Evolutionary conservation across 257 asterid genomes (phyloP), one percentile per base, ranked within the genome.

Genomic region (Nicotiana knightiana): DNA sequence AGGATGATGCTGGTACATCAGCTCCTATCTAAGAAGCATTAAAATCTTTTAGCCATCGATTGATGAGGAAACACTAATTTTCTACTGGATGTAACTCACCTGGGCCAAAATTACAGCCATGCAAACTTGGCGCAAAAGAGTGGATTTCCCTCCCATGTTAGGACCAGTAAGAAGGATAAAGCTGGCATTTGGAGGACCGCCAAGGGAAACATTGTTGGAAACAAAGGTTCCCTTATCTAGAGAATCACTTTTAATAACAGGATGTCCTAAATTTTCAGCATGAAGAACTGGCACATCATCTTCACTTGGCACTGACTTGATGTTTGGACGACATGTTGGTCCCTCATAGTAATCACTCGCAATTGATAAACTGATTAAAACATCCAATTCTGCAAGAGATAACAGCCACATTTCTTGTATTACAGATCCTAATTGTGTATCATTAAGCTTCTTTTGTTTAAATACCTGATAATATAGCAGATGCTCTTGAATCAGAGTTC

Each of bases 121-220:
- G 89, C 99, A 96, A 85, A 94, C 87, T 89, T 96, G 99, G 61
- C 99, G 98, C 67, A 94, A 89, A 87, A 96, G 97, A 35, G 99
- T 96, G 71, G 98, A 96, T 86, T 96, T 96, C 80, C 99, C 99
- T 76, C 99, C 99, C 99, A 96, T 96, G 91, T 96, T 96, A 83
- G 99, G 98, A 71, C 99, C 98, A 71, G 97, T 96, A 71, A 96
- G 97, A 85, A 96, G 93, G 88, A 94, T 89, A 88, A 94, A 94
- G 83, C 90, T 86, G 75, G 98, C 89, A 76, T 89, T 85, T 81
- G 83, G 88, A 81, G 94, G 88, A 85, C 97, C 97, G 61, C 98
- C 97, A 75, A 96, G 93, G 46, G 89, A 85, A 59, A 94, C 88
- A 87, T 93, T 95, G 88, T 96, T 96, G 83, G 97, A 90, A 58